Base-by-base conservation (phyloP, 1,284 basidiomycete species). In the Heterobasidion parviporum region DNA sequence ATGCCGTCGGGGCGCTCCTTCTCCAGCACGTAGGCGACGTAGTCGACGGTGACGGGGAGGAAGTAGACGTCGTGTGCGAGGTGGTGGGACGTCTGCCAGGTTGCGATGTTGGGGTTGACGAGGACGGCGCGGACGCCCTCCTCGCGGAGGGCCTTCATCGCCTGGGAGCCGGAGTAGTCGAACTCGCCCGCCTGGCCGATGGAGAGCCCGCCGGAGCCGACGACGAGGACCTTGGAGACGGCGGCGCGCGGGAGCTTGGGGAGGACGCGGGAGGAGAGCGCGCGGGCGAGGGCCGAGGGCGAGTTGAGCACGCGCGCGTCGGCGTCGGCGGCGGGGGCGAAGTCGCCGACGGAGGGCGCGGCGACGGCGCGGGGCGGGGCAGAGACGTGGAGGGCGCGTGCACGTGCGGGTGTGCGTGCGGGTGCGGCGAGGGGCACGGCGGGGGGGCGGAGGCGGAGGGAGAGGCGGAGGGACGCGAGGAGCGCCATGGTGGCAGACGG, bases 171-270 rank as follows among this genome's bases (percentile, higher is more conserved):
- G 33, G 94, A 98, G 74, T 99, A 99, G 72, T 99, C 97, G 72
- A 99, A 99, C 74, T 99, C 97, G 72, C 97, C 97, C 5, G 97
- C 97, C 73, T 99, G 97, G 48, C 97, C 97, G 61, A 99, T 99
- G 67, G 87, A 90, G 52, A 99, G 85, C 60, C 97, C 97, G 66
- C 97, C 97, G 61, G 89, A 92, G 61, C 97, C 97, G 53, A 99
- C 94, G 57, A 99, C 92, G 59, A 99, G 81, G 52, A 99, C 97
- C 70, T 96, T 97, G 70, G 90, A 87, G 50, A 99, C 96, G 64
- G 98, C 86, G 32, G 92, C 89, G 36, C 89, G 83, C 43, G 87
- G 84, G 38, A 94, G 77, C 65, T 91, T 89, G 44, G 93, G 92
- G 16, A 98, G 78, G 50, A 97, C 94, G 65, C 88, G 91, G 18